Conservation (phyloP, 208 protist species). For the Crithidia mellificae region DNA sequence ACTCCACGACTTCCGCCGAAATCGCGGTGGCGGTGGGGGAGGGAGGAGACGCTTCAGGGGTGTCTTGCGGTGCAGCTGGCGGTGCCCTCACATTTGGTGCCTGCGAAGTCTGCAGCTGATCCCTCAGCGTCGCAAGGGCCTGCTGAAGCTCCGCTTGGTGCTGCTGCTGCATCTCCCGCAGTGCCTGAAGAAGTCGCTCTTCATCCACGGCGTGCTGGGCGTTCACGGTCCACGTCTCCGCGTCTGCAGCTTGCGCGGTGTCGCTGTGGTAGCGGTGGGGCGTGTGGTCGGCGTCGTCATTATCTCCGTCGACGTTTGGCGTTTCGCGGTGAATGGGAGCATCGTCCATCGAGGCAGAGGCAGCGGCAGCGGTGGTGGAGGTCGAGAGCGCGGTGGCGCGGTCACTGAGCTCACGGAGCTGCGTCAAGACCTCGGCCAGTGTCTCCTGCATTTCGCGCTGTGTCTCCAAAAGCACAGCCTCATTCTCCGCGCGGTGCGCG, state of each 20-base stretch:
- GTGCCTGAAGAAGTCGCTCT: constrained; percentile 10
- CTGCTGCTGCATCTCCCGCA: constrained; percentile 18
- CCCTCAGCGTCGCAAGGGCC: constrained; percentile 8
- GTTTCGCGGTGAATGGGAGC: no score
- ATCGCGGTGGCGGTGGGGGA: background rate
- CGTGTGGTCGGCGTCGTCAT: no score
- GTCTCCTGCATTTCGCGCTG: constrained; percentile 9
- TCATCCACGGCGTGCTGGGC: constrained; percentile 14
- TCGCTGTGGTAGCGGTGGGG: no score
- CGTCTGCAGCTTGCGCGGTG: background rate
- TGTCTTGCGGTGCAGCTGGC: no score
- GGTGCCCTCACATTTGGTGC: background rate
- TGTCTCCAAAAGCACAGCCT: background rate
- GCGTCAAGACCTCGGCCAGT: constrained; percentile 8
- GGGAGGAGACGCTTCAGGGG: no score
- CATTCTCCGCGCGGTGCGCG: background rate
- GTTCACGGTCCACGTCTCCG: background rate
- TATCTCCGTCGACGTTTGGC: no score
- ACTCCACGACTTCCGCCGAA: constrained; percentile 8
- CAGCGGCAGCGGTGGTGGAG: no score
- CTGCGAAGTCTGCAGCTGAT: background rate
- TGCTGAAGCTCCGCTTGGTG: constrained; percentile 11
- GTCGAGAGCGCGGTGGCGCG: constrained; percentile 8
- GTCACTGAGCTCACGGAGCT: constrained; percentile 24
- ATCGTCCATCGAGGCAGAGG: background rate